A percentile compares a stretch with the other conserved stretches of the same genome.
Evolutionary conservation across 176 grass and related monocot species (phyloP).

Genomic region (Pharus latifolius): DNA sequence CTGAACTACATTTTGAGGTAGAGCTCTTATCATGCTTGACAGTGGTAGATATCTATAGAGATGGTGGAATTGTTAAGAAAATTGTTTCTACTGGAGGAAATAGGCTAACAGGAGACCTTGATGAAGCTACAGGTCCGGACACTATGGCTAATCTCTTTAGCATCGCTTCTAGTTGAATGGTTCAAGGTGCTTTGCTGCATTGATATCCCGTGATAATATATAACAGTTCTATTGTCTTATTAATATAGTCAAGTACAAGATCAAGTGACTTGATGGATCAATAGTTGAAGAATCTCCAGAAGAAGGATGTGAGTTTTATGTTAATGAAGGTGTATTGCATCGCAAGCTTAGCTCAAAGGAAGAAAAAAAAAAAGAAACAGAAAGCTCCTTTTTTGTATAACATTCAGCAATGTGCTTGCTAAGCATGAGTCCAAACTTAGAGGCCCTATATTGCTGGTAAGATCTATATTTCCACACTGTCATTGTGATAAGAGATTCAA

Average conservation of each 20-base stretch:
- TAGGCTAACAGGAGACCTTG: constrained; percentile 26
- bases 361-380: not conserved
- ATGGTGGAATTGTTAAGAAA: constrained; percentile 33
- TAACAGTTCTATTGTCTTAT: not conserved
- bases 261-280: constrained; percentile 21
- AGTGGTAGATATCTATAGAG: constrained; percentile 25
- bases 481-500: not conserved
- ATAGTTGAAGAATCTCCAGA: constrained; percentile 26
- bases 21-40: constrained; percentile 33
- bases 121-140: constrained; percentile 22
- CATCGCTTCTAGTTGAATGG: not conserved
- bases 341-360: not conserved
- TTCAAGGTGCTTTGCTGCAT: not conserved
- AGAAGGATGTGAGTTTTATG: constrained; percentile 27
- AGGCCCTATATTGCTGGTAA: not conserved
- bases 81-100: constrained; percentile 7
- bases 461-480: not conserved
- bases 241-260: constrained; percentile 28
- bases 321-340: constrained; percentile 18
- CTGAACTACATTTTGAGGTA: constrained; percentile 32
- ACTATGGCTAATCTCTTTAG: not conserved
- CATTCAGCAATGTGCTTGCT: not conserved
- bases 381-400: not conserved
- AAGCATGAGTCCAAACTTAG: not conserved
- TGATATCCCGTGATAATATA: not conserved